Evolutionary conservation across 345 rosid genomes (phyloP).

Genomic region (Syzygium jambos): DNA sequence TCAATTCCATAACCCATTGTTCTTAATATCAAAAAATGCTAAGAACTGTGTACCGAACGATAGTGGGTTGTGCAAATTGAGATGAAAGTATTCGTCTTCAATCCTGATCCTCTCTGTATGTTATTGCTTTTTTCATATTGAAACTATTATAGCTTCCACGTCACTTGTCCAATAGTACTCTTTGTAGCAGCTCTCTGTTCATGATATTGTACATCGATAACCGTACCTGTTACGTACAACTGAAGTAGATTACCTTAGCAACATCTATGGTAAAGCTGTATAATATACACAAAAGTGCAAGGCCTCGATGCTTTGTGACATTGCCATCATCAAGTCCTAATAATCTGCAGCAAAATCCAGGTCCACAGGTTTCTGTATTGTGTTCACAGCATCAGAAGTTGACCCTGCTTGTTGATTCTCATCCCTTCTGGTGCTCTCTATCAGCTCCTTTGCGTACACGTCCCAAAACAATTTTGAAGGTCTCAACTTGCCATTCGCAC

Average conservation of each 20-base stretch:
- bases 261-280: background rate
- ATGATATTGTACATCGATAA: background rate
- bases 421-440: constrained; percentile 6
- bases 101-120: background rate
- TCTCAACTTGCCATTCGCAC: background rate
- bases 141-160: background rate
- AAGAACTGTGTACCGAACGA: background rate
- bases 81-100: background rate
- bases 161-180: background rate
- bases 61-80: background rate
- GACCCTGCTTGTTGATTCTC: constrained; percentile 3
- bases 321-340: background rate
- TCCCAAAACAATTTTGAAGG: constrained; percentile 3
- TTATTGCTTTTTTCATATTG: background rate
- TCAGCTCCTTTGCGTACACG: background rate
- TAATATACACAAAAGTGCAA: background rate
- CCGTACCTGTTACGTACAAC: background rate
- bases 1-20: background rate
- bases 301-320: background rate
- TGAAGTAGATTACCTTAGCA: background rate
- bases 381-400: constrained; percentile 5
- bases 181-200: background rate
- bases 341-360: constrained; percentile 11
- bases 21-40: background rate
- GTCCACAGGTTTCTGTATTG: constrained; percentile 23